Conservation (phyloP, 176 grass and related monocot genomes). For the Oryza rufipogon region DNA sequence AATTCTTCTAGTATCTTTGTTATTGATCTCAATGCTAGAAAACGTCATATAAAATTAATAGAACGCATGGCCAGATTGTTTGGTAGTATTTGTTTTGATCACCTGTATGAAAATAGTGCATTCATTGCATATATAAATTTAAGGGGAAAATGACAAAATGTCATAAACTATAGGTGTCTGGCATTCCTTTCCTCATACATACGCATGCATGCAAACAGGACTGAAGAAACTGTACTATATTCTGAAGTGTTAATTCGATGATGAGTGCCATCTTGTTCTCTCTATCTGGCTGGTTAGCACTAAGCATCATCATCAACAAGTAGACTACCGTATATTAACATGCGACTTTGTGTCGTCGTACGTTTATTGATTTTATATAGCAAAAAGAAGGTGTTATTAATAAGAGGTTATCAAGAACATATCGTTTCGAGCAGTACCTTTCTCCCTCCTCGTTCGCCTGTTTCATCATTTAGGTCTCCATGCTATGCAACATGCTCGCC, state of each 20-base stretch:
- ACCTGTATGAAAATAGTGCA: not conserved
- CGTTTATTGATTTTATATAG: not conserved
- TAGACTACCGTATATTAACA: slow-evolving; percentile 13
- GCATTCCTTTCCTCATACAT: not conserved
- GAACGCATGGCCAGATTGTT: not conserved
- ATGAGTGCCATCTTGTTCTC: slow-evolving; percentile 20
- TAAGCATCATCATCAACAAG: slow-evolving; percentile 34
- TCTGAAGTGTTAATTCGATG: not conserved
- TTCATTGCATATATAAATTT: not conserved
- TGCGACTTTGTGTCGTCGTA: slow-evolving; percentile 26
- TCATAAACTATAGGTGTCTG: slow-evolving; percentile 9
- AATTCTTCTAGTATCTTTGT: slow-evolving; percentile 25
- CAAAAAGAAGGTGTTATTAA: not conserved
- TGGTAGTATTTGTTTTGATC: not conserved
- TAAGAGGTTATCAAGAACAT: not conserved
- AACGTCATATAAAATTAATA: not conserved
- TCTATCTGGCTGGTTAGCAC: slow-evolving; percentile 32
- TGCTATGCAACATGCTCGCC: slow-evolving; percentile 46
- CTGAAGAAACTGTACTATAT: not conserved
- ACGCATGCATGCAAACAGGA: not conserved
- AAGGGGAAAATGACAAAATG: slow-evolving; percentile 18
- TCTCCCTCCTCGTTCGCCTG: slow-evolving; percentile 46
- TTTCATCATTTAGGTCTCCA: slow-evolving; percentile 55
- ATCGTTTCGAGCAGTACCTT: slow-evolving; percentile 31
- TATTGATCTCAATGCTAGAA: not conserved